phyloP scores from a whole-genome alignment of 2,329 filamentous ascomycete genomes.

The Magnaporthales sp. region DNA sequence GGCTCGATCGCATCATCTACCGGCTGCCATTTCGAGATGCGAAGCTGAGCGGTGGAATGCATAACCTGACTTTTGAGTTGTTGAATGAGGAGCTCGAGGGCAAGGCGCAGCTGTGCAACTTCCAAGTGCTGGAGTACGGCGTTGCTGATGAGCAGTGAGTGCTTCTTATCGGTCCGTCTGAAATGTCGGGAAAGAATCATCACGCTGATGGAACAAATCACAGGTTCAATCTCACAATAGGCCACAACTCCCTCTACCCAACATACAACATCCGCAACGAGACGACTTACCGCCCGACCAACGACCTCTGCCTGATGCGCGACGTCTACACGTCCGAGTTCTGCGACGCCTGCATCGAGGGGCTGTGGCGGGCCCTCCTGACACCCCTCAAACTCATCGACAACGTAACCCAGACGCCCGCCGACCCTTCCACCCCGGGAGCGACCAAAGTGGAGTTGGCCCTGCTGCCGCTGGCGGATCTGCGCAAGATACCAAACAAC shows the following conservation, averaged over 20 bases:
- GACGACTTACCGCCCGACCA: background rate
- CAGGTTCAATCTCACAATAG: background rate
- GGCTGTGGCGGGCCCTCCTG: background rate
- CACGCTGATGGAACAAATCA: background rate
- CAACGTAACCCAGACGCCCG: background rate
- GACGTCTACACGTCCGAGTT: background rate
- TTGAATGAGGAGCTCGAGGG: background rate
- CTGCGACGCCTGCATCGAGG: background rate
- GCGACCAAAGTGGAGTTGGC: background rate
- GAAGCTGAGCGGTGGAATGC: background rate
- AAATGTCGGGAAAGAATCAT: background rate
- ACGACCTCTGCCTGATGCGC: background rate
- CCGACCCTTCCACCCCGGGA: background rate
- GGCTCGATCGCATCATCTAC: background rate
- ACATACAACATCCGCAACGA: background rate
- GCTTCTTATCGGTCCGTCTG: background rate
- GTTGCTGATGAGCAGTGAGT: background rate
- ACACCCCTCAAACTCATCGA: background rate
- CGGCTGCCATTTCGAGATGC: background rate
- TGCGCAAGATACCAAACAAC: background rate
- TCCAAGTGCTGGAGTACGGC: background rate
- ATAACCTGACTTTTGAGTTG: background rate
- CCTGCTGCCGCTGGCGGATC: background rate
- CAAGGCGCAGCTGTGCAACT: background rate
- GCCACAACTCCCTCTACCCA: background rate